These are phyloP conservation scores for Grosmannia penicillata DNA, from an alignment of 2,329 filamentous ascomycete genomes.

Conservation along the genomic window DNA sequence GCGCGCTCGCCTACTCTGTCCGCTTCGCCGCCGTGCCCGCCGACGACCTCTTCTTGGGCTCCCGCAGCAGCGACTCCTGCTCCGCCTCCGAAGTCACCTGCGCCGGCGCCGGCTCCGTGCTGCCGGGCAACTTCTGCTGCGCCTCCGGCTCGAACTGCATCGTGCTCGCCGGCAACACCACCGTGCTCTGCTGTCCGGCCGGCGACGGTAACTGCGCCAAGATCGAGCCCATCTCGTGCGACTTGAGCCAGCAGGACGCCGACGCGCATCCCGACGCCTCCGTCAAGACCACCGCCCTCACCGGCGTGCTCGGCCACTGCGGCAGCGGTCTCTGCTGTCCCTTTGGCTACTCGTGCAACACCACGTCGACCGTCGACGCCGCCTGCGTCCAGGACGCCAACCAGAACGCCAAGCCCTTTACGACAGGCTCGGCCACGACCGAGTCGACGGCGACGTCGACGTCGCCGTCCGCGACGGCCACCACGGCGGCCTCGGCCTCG, in stretches of 20 bases:
- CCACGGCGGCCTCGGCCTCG: conserved; percentile 13
- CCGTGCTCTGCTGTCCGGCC: conserved; percentile 55
- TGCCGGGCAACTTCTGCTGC: conserved; percentile 58
- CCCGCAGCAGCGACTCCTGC: conserved; percentile 1
- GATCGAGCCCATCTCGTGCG: conserved; percentile 51
- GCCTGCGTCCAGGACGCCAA: conserved; percentile 38
- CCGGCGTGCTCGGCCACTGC: conserved; percentile 40
- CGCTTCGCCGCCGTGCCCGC: too few relatives aligned
- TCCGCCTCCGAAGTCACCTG: conserved; percentile 24
- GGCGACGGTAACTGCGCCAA: conserved; percentile 40
- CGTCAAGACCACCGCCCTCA: conserved; percentile 52
- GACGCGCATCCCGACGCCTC: conserved; percentile 37
- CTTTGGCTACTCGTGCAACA: conserved; percentile 52
- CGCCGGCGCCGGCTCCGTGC: conserved; percentile 33
- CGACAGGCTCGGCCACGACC: conserved; percentile 5
- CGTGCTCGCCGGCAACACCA: conserved; percentile 47
- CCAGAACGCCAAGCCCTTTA: conserved; percentile 23
- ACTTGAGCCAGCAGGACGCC: conserved; percentile 48
- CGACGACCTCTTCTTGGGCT: not conserved
- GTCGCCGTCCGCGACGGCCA: conserved; percentile 11
- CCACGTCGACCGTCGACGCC: too few relatives aligned
- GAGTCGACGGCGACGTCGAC: conserved; percentile 12
- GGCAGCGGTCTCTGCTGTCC: conserved; percentile 50
- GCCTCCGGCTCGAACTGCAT: conserved; percentile 37
- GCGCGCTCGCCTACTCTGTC: conserved; percentile 20